Evolutionary conservation across 2,329 filamentous ascomycete species (phyloP).

Genomic region (Fusarium foetens): DNA sequence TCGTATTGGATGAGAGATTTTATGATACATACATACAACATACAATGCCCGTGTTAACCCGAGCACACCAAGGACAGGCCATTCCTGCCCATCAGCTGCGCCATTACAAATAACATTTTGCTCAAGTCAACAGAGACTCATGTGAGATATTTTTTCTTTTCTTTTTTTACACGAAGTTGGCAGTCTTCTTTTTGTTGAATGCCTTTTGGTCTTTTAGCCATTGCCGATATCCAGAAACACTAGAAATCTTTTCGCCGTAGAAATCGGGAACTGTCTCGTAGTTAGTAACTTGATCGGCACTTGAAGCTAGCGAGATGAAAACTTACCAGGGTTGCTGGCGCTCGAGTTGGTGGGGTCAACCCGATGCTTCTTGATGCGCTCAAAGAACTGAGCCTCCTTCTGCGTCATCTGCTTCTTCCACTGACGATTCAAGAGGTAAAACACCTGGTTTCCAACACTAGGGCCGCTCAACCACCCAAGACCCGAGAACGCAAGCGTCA

Average conservation of each 20-base stretch:
- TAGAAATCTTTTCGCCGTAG: conserved; percentile 98
- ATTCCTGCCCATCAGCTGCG: conserved; percentile 35
- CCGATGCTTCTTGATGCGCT: conserved; percentile 88
- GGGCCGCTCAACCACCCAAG: conserved; percentile 90
- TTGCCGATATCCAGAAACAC: conserved; percentile 87
- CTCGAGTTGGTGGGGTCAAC: conserved; percentile 92
- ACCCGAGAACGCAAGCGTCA: conserved; percentile 80
- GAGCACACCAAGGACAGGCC: conserved; percentile 25
- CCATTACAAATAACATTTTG: conserved; percentile 38
- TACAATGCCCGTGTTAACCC: conserved; percentile 41
- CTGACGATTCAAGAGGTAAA: conserved; percentile 78
- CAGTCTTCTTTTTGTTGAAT: conserved; percentile 94
- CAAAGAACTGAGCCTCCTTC: conserved; percentile 96
- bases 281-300: conserved; percentile 29
- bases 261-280: conserved; percentile 83
- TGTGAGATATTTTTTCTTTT: conserved; percentile 2
- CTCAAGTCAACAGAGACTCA: conserved; percentile 11
- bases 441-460: conserved; percentile 80
- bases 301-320: not conserved
- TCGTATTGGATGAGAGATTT: conserved; percentile 42
- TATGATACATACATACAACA: conserved; percentile 46
- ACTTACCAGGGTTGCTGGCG: conserved; percentile 80
- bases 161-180: conserved; percentile 64
- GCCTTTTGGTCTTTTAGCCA: conserved; percentile 98
- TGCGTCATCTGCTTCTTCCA: conserved; percentile 78